These are phyloP conservation scores for Nitzschia putrida DNA, from an alignment of 108 stramenopile species.

Conservation along the genomic window DNA sequence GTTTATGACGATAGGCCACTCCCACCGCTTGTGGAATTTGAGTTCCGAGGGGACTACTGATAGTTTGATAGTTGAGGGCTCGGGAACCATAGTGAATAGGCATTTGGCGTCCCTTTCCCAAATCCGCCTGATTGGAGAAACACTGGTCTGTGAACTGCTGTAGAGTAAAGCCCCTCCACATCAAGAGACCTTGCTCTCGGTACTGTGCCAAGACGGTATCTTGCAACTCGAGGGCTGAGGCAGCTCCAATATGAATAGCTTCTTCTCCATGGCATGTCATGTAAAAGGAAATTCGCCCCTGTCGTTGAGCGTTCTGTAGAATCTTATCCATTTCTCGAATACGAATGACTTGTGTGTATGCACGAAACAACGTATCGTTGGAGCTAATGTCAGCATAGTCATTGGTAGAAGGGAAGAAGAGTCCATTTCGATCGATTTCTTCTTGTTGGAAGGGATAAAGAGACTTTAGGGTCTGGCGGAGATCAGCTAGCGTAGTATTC, in stretches of 20 bases:
- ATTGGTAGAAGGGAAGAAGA: conserved; percentile 42
- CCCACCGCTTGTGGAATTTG: conserved; percentile 97
- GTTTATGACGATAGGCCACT: conserved; percentile 87
- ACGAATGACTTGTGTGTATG: conserved; percentile 86
- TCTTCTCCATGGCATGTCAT: conserved; percentile 94
- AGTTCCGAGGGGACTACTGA: conserved; percentile 90
- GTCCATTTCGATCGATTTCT: conserved; percentile 39
- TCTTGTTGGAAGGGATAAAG: conserved; percentile 47
- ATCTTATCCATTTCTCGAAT: conserved; percentile 93
- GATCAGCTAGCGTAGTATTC: conserved; percentile 18
- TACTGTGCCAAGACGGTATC: conserved; percentile 96
- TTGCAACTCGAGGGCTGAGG: conserved; percentile 73
- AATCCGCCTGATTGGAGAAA: conserved; percentile 86
- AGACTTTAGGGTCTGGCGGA: conserved; percentile 39
- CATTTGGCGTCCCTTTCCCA: conserved; percentile 97
- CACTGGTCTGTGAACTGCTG: conserved; percentile 96
- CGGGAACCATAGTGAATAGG: conserved; percentile 96
- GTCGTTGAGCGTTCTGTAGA: conserved; percentile 95
- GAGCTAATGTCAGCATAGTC: conserved; percentile 57
- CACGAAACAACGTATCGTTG: conserved; percentile 64
- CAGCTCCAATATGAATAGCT: conserved; percentile 89
- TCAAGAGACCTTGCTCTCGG: conserved; percentile 92
- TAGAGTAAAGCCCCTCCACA: conserved; percentile 98
- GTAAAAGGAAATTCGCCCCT: conserved; percentile 95
- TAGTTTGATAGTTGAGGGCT: conserved; percentile 94